A percentile compares a stretch with the other conserved stretches of the same genome.
Conservation (phyloP, 495 filamentous ascomycete species). For the Aspergillus haitiensis region DNA sequence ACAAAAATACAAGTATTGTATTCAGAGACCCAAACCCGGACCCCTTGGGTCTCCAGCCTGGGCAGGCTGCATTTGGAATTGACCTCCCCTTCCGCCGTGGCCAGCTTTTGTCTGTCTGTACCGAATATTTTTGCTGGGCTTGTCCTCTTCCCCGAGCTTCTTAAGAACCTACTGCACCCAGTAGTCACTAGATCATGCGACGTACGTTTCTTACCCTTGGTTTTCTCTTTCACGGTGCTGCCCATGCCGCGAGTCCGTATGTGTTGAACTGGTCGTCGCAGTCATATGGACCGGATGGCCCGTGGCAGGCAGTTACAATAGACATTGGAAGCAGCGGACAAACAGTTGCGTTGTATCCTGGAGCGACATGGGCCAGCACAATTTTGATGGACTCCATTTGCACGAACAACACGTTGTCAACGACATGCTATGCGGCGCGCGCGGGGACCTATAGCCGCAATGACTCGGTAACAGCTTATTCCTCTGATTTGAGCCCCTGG, state of each 20-base stretch:
- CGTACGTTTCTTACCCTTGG: not conserved
- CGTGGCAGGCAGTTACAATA: conserved; percentile 22
- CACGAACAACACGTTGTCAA: conserved; percentile 17
- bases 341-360: conserved; percentile 17
- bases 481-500: conserved; percentile 1
- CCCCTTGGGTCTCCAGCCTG: no score
- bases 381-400: conserved; percentile 15
- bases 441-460: conserved; percentile 14
- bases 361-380: conserved; percentile 10
- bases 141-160: no score
- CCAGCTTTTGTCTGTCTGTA: no score
- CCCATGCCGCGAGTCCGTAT: conserved; percentile 5
- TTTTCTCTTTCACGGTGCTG: not conserved
- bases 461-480: conserved; percentile 8
- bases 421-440: conserved; percentile 17
- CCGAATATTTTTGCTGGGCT: no score
- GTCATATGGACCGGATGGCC: conserved; percentile 24
- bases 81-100: no score
- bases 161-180: no score
- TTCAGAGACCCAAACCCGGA: no score
- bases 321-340: conserved; percentile 17
- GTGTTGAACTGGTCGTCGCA: conserved; percentile 17
- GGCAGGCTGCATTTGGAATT: no score
- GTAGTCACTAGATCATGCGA: no score
- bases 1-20: no score